Percentiles rank a stretch among this genome's conserved stretches.
Evolutionary conservation across 352 stramenopile genomes (phyloP).

Genomic region (Globisporangium echinulatum): DNA sequence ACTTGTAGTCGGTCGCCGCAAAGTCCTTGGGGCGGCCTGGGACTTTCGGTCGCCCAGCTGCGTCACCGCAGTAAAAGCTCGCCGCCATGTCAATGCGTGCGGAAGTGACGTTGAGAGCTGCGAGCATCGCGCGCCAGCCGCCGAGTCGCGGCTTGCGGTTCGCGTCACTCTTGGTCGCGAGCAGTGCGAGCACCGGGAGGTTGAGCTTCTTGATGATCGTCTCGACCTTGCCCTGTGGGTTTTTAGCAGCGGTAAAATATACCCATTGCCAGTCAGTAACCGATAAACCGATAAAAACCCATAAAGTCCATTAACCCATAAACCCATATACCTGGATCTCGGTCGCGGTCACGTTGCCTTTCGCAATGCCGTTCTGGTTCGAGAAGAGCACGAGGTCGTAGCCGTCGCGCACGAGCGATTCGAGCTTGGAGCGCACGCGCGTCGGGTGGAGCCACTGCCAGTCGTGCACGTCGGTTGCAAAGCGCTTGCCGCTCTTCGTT

Average conservation of each 20-base stretch:
- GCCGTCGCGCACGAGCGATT: constrained; percentile 31
- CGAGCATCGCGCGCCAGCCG: constrained; percentile 52
- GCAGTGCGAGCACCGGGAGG: constrained; percentile 61
- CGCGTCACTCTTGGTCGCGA: constrained; percentile 62
- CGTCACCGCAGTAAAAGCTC: constrained; percentile 83
- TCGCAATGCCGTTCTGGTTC: constrained; percentile 81
- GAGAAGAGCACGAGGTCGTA: constrained; percentile 71
- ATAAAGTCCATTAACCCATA: not conserved
- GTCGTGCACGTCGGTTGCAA: constrained; percentile 54
- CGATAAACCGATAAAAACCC: not conserved
- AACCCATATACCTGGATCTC: constrained; percentile 47
- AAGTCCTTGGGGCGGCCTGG: constrained; percentile 74
- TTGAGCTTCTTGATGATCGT: constrained; percentile 53
- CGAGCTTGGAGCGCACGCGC: constrained; percentile 42
- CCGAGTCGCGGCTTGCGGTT: constrained; percentile 78
- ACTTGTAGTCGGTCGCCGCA: constrained; percentile 83
- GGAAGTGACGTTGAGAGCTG: constrained; percentile 19
- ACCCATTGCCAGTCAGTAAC: not conserved
- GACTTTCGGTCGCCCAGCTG: constrained; percentile 67
- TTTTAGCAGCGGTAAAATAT: not conserved
- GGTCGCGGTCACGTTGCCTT: constrained; percentile 49
- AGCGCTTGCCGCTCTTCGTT: constrained; percentile 82
- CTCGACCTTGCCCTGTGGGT: constrained; percentile 51
- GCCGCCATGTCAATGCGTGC: constrained; percentile 28
- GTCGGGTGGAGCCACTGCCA: constrained; percentile 75